Base-by-base conservation (phyloP, 495 filamentous ascomycete species). In the Halenospora varia region DNA sequence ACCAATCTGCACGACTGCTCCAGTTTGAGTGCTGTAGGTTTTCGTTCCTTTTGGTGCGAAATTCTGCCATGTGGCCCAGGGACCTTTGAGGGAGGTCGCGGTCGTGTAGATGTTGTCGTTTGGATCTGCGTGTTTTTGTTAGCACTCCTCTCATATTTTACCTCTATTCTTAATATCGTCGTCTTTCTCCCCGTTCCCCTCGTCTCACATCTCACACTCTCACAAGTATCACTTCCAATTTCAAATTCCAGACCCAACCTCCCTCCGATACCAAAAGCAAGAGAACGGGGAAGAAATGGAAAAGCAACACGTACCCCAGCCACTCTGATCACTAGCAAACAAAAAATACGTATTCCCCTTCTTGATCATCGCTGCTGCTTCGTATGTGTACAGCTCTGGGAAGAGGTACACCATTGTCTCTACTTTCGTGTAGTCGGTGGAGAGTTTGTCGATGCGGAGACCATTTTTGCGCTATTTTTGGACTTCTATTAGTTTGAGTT, bases 101-200 rank as follows among this genome's bases (percentile, higher is more conserved):
- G 74, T 78, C 45, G 65, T 71, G 61, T 78, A 79, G 26, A 73
- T 60, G 65, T 88, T 88, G 62, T 87, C 85, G 60, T 88, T 88
- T 29, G 83, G 65, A 48, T 75, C 79, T n/a, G n/a, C n/a, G n/a
- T n/a, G n/a, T n/a, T n/a, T n/a, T n/a, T n/a, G n/a, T n/a, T n/a
- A n/a, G n/a, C n/a, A n/a, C n/a, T n/a, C n/a, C n/a, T n/a, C n/a
- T n/a, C n/a, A n/a, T n/a, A n/a, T n/a, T n/a, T n/a, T n/a, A n/a
- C n/a, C n/a, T n/a, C n/a, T n/a, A n/a, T n/a, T n/a, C n/a, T n/a
- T n/a, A n/a, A n/a, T n/a, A n/a, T n/a, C n/a, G n/a, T n/a, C n/a
- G n/a, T n/a, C n/a, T n/a, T n/a, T n/a, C n/a, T n/a, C n/a, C n/a
- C n/a, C n/a, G n/a, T n/a, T n/a, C n/a, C n/a, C n/a, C n/a, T n/a